Base-by-base conservation (phyloP, 352 stramenopile species). In the Blastocystis sp. region DNA sequence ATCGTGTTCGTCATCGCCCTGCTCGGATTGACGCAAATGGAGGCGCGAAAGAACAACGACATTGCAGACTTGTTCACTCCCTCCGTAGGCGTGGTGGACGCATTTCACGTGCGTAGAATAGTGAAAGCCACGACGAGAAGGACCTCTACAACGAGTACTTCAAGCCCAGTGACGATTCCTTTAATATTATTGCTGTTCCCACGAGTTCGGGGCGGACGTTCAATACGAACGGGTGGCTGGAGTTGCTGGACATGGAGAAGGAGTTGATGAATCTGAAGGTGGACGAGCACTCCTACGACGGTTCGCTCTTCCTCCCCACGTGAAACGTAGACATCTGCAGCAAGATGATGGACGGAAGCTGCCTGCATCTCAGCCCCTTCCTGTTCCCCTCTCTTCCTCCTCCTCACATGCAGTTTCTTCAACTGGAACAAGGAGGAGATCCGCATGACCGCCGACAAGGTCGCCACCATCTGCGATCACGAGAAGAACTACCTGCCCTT, bases 41-140 rank as follows among this genome's bases (percentile, higher is more conserved):
- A 34, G 2, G 28, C 28, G 10, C 10, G 38, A 38, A 64, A 81
- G 48, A 81, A 81, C 19, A 81, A 81, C 66, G 71, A 81, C 28
- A 81, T 81, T 65, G 45, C 71, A 2, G 71, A 81, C 66, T 41
- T 81, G 4, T 81, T 81, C 48, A 81, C 71, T 62, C 71, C 71
- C 43, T 11, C 10, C 0, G 71, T 81, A 48, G 34, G 19, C 11
- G 53, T 21, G 3, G 7, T 81, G 2, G 10, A 14, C 23, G 17
- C 28, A 34, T 81, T 1, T 64, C 4, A 40, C 0, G 45, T 65
- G 17, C 40, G 23, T 64, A 81, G 71, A 65, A 81, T 14, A 60
- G 71, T 40, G 71, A 81, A 41, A 81, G 52, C 45, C 71, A 60
- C 23, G 43, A n/a, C 41, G 71, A 81, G 43, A 21, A n/a, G 7